Conservation (phyloP, 2,329 filamentous ascomycete genomes). For the Botrytis hyacinthi region DNA sequence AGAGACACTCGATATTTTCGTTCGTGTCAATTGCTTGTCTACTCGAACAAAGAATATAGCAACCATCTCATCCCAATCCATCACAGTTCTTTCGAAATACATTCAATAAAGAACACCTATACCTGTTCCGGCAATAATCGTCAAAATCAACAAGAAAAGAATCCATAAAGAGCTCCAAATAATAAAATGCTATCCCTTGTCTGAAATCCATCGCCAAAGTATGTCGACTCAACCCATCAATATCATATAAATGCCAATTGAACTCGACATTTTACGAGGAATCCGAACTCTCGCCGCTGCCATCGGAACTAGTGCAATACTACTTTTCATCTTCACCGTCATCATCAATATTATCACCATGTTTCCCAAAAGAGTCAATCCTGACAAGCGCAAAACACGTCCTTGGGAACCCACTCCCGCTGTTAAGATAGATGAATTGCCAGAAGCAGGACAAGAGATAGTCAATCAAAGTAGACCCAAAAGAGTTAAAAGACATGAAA, state of each 20-base stretch:
- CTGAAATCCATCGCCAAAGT: background rate
- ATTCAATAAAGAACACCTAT: background rate
- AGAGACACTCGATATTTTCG: background rate
- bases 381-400: background rate
- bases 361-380: background rate
- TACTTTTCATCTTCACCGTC: background rate
- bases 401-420: background rate
- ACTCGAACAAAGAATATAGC: background rate
- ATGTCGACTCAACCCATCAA: background rate
- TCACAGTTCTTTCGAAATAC: background rate
- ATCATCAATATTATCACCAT: background rate
- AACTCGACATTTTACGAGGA: background rate
- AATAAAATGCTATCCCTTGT: background rate
- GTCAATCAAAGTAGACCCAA: conserved; percentile 1
- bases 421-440: background rate
- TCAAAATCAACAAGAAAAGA: background rate
- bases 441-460: background rate
- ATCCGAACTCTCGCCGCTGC: background rate
- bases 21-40: too few species aligned
- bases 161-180: background rate
- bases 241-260: background rate
- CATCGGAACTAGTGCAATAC: background rate
- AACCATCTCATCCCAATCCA: background rate
- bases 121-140: background rate
- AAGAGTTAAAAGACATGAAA: background rate